Evolutionary conservation across 1,139 yeast species (phyloP).

Genomic region (Kazachstania sp.): DNA sequence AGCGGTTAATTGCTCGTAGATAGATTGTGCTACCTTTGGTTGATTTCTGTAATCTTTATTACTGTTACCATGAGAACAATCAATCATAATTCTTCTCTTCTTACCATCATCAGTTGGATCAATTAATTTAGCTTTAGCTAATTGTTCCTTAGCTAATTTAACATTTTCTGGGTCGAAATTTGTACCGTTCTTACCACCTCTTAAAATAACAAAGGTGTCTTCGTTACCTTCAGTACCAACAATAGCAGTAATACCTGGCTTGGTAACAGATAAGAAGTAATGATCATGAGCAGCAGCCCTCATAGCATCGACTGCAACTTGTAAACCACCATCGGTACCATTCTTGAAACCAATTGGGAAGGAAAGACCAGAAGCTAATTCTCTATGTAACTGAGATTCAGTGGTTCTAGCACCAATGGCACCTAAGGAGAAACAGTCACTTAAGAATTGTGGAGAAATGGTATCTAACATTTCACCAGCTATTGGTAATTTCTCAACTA

Average conservation of each 20-base stretch:
- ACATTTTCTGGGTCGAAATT: slow-evolving; percentile 77
- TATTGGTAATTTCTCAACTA: slow-evolving; percentile 78
- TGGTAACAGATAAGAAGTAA: slow-evolving; percentile 88
- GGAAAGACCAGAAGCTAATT: slow-evolving; percentile 86
- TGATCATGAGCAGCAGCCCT: slow-evolving; percentile 90
- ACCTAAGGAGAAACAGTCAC: slow-evolving; percentile 85
- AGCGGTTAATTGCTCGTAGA: slow-evolving; percentile 67
- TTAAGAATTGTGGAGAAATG: slow-evolving; percentile 86
- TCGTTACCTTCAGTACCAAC: slow-evolving; percentile 91
- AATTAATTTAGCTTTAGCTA: slow-evolving; percentile 49
- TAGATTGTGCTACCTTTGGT: slow-evolving; percentile 76
- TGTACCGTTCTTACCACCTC: slow-evolving; percentile 93
- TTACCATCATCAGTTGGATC: slow-evolving; percentile 35
- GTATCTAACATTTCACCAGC: slow-evolving; percentile 98
- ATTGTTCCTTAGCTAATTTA: slow-evolving; percentile 54
- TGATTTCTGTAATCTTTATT: slow-evolving; percentile 84
- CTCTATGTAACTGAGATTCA: slow-evolving; percentile 94
- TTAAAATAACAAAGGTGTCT: slow-evolving; percentile 80
- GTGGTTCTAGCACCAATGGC: slow-evolving; percentile 98
- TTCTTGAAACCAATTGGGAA: slow-evolving; percentile 98
- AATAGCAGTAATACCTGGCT: slow-evolving; percentile 90
- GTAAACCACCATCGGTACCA: slow-evolving; percentile 90
- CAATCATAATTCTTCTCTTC: slow-evolving; percentile 86
- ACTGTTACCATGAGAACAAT: slow-evolving; percentile 96
- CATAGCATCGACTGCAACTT: slow-evolving; percentile 89